These are phyloP conservation scores for Thalassiosira delicatula DNA, from an alignment of 352 stramenopile genomes.

Conservation along the genomic window DNA sequence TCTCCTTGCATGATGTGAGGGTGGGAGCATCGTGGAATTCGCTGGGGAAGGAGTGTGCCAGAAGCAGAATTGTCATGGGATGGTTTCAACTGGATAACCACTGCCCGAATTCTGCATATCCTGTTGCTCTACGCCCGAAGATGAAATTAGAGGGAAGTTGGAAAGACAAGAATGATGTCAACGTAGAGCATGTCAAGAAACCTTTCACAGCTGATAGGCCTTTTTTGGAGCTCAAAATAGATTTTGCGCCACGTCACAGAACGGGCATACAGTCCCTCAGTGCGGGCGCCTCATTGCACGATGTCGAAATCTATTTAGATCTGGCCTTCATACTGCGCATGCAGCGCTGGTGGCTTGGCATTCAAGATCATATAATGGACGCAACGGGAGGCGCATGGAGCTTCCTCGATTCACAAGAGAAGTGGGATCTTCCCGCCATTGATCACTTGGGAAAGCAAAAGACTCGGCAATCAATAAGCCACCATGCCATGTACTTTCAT, in stretches of 20 bases:
- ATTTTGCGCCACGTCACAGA: conserved; percentile 74
- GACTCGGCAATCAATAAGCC: conserved; percentile 17
- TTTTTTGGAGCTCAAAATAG: conserved; percentile 67
- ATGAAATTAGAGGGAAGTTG: conserved; percentile 18
- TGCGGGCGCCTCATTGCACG: conserved; percentile 54
- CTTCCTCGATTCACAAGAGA: conserved; percentile 41
- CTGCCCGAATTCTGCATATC: conserved; percentile 74
- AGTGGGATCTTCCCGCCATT: conserved; percentile 36
- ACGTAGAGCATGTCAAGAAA: conserved; percentile 3
- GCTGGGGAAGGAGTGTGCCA: conserved; percentile 62
- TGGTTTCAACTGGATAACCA: conserved; percentile 84
- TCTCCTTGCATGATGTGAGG: conserved; percentile 71
- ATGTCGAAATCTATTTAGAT: conserved; percentile 73
- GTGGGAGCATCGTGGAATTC: conserved; percentile 71
- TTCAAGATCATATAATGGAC: conserved; percentile 65
- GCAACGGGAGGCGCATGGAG: conserved; percentile 11
- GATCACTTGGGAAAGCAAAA: conserved; percentile 41
- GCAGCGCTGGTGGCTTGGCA: conserved; percentile 69
- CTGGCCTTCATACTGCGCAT: conserved; percentile 77
- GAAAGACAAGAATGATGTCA: not conserved
- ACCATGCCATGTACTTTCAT: conserved; percentile 73
- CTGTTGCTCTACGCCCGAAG: conserved; percentile 73
- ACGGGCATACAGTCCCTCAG: conserved; percentile 55
- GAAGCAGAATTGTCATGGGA: conserved; percentile 61
- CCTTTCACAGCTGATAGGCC: conserved; percentile 47